phyloP scores from a whole-genome alignment of 495 filamentous ascomycete species.

The Sporormia fimetaria region DNA sequence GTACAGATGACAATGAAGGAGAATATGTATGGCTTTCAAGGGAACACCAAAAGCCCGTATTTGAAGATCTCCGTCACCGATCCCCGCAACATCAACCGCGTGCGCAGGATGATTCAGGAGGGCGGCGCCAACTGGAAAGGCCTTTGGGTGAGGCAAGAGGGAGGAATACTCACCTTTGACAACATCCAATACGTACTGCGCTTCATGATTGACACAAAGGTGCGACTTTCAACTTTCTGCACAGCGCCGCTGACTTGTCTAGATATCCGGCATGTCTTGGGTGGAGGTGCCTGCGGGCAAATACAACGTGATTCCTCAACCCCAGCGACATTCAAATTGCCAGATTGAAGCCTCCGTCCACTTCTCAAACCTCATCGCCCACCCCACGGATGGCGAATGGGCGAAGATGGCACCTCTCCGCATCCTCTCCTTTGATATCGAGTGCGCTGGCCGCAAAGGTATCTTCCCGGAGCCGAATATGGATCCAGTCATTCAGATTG shows the following conservation, averaged over 20 bases:
- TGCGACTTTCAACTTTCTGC: conserved; percentile 32
- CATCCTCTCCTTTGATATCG: conserved; percentile 94
- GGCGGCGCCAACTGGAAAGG: conserved; percentile 79
- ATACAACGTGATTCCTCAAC: conserved; percentile 52
- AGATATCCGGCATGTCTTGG: conserved; percentile 95
- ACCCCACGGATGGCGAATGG: conserved; percentile 88
- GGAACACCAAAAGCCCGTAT: conserved; percentile 82
- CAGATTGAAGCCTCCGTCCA: conserved; percentile 84
- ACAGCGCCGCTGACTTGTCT: not conserved
- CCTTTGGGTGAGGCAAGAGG: conserved; percentile 66
- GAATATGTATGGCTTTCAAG: conserved; percentile 85
- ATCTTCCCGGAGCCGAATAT: conserved; percentile 87
- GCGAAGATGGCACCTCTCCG: conserved; percentile 95
- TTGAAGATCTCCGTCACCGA: conserved; percentile 87
- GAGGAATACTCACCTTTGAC: conserved; percentile 73
- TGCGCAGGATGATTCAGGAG: conserved; percentile 61
- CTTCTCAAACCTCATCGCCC: conserved; percentile 74
- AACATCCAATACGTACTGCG: conserved; percentile 87
- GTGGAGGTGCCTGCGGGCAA: conserved; percentile 68
- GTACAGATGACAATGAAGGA: conserved; percentile 72
- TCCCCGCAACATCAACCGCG: conserved; percentile 61
- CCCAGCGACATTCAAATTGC: conserved; percentile 70
- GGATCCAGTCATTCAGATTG: conserved; percentile 97
- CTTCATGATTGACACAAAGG: conserved; percentile 94
- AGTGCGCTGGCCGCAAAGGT: conserved; percentile 93